A percentile compares a stretch with the other conserved stretches of the same genome.
These are phyloP conservation scores for Boletus rubescentipes DNA, from an alignment of 768 basidiomycete species.

Conservation along the genomic window DNA sequence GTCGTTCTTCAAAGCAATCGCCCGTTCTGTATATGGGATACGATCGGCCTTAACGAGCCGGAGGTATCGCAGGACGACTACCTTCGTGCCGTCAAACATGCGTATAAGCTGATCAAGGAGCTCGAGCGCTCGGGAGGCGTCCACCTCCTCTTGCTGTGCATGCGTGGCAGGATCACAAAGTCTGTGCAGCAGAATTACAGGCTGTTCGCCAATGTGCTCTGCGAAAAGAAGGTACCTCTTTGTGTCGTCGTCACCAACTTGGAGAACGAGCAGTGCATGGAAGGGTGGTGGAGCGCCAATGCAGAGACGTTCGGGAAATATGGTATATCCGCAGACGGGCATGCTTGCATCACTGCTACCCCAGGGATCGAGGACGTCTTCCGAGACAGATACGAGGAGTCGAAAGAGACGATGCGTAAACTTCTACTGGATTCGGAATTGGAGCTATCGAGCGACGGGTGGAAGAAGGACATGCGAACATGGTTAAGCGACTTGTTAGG, in stretches of 20 bases:
- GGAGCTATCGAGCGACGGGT: conserved; percentile 1
- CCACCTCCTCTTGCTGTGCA: conserved; percentile 39
- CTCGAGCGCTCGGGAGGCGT: conserved; percentile 36
- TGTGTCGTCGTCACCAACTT: conserved; percentile 40
- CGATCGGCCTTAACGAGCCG: conserved; percentile 33
- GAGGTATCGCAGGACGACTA: conserved; percentile 17
- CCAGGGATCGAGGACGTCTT: conserved; percentile 24
- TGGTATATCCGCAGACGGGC: conserved; percentile 31
- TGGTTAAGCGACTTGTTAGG: conserved; percentile 22
- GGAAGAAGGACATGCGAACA: conserved; percentile 16
- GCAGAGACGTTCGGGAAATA: conserved; percentile 28
- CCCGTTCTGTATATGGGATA: conserved; percentile 32
- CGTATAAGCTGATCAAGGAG: conserved; percentile 33
- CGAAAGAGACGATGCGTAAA: conserved; percentile 22
- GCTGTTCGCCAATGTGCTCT: conserved; percentile 40
- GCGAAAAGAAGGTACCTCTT: conserved; percentile 37
- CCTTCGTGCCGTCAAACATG: conserved; percentile 28
- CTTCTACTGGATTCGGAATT: conserved; percentile 13
- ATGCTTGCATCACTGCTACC: conserved; percentile 42
- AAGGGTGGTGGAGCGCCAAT: conserved; percentile 41
- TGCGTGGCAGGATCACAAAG: conserved; percentile 39
- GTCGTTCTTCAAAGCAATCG: conserved; percentile 14
- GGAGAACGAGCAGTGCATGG: conserved; percentile 36
- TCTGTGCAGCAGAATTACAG: conserved; percentile 38
- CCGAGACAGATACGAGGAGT: conserved; percentile 31